phyloP scores from a whole-genome alignment of 2,329 filamentous ascomycete genomes.

The Colletotrichum viniferum region DNA sequence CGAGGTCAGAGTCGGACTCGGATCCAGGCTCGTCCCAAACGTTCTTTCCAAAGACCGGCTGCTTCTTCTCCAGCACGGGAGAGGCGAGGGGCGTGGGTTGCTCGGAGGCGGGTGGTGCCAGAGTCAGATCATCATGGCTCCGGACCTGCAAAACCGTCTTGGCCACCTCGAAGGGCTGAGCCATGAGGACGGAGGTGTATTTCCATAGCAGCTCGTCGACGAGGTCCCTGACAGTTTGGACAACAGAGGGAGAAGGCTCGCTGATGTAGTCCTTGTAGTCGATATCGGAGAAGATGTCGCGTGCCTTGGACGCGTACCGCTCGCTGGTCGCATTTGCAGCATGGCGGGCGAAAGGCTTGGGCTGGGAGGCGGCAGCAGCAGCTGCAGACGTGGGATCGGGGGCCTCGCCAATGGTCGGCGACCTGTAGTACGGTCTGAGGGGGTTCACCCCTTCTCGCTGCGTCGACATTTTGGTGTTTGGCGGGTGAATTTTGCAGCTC shows the following conservation, averaged over 20 bases:
- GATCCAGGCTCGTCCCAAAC: slow-evolving; percentile 32
- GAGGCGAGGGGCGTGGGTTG: slow-evolving; percentile 29
- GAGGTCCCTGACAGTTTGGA: slow-evolving; percentile 76
- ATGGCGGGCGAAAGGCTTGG: slow-evolving; percentile 48
- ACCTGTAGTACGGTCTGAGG: slow-evolving; percentile 73
- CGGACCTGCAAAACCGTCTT: slow-evolving; percentile 89
- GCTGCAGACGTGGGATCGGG: slow-evolving; percentile 35
- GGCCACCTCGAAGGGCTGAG: slow-evolving; percentile 96
- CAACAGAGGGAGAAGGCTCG: slow-evolving; percentile 75
- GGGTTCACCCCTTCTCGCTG: slow-evolving; percentile 61
- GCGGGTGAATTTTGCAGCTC: slow-evolving; percentile 4
- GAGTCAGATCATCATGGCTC: slow-evolving; percentile 50
- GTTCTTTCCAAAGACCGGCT: slow-evolving; percentile 35
- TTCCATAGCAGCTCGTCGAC: slow-evolving; percentile 89
- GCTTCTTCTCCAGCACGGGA: slow-evolving; percentile 31
- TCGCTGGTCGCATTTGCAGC: slow-evolving; percentile 42
- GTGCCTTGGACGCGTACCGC: slow-evolving; percentile 67
- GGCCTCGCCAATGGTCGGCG: slow-evolving; percentile 58
- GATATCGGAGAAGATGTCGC: slow-evolving; percentile 86
- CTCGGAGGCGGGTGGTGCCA: slow-evolving; percentile 22
- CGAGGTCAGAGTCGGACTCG: slow-evolving; percentile 72
- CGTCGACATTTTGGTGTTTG: slow-evolving; percentile 48
- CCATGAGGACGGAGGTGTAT: slow-evolving; percentile 86
- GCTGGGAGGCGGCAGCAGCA: slow-evolving; percentile 32
- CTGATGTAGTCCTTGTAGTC: slow-evolving; percentile 89